Evolutionary conservation across 2,329 filamentous ascomycete genomes (phyloP), one percentile per base, ranked within the genome.

Genomic region (Aspergillus proliferans): DNA sequence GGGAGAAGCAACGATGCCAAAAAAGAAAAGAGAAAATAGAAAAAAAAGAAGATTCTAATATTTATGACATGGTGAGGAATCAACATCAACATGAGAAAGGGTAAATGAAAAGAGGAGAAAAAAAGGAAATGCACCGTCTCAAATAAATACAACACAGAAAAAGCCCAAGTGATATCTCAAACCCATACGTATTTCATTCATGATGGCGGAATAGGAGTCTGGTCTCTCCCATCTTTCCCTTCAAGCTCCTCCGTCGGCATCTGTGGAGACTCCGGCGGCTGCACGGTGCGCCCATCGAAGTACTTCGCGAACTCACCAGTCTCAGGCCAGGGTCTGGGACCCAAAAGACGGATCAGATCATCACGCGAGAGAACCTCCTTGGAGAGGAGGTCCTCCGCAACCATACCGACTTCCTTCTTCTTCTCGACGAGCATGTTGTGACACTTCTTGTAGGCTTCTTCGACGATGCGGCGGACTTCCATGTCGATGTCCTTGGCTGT

Each of bases 321-420:
- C 61, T 97, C 92, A 38, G 86, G 85, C 61, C 87, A 97, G 12
- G 89, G 88, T 56, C 93, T 76, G 43, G 85, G 85, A 19, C 93
- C 93, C 22, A 98, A 77, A 48, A 98, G 75, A 24, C 93, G 79
- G 45, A 97, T 83, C 81, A 97, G 86, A 70, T 98, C 93, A 62
- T 98, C 93, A 49, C 93, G 81, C 30, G 85, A 84, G 19, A 98
- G 79, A 61, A 96, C 85, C 74, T 98, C 93, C 80, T 96, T 96
- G 62, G 76, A 81, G 55, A 98, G 76, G 50, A 98, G 76, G 73
- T 98, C 93, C 75, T 98, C 91, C 0, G 93, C 93, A 4, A 98
- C 83, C 36, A 96, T 75, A 3, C 88, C 89, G 33, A 98, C 80
- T 72, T 97, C 88, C 60, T 80, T 78, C 77, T 94, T 93, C 83